These are phyloP conservation scores for Boletus tomentosulus DNA, from an alignment of 768 basidiomycete species.

Conservation along the genomic window DNA sequence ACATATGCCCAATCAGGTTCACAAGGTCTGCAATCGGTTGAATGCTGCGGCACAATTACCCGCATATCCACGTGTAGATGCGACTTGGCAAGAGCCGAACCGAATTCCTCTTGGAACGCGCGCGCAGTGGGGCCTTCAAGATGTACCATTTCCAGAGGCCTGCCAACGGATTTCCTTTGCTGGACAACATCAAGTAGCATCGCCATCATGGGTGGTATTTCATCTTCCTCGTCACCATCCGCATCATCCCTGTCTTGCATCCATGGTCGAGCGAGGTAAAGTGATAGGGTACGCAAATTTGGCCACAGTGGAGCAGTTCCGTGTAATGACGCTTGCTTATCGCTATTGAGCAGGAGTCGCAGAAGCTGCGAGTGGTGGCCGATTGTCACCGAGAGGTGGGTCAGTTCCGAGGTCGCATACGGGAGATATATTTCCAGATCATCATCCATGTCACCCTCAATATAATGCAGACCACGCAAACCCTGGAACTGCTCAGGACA, in stretches of 20 bases:
- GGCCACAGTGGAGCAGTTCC: constrained; percentile 30
- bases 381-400: constrained; percentile 32
- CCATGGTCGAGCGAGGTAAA: constrained; percentile 28
- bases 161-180: constrained; percentile 29
- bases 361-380: constrained; percentile 30
- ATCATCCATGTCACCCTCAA: constrained; percentile 34
- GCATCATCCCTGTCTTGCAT: constrained; percentile 28
- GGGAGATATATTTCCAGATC: constrained; percentile 34
- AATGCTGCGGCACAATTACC: constrained; percentile 12
- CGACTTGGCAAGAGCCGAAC: constrained; percentile 23
- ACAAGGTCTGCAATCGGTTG: constrained; percentile 16
- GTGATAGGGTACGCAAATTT: constrained; percentile 27
- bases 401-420: constrained; percentile 31
- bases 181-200: constrained; percentile 31
- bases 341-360: constrained; percentile 32
- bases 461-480: constrained; percentile 30
- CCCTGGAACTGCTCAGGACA: constrained; percentile 33
- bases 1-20: constrained; percentile 28
- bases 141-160: constrained; percentile 21
- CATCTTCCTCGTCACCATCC: constrained; percentile 32
- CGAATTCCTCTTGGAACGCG: constrained; percentile 26
- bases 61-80: constrained; percentile 24
- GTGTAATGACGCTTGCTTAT: constrained; percentile 31
- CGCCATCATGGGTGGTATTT: constrained; percentile 27
- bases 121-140: constrained; percentile 23